phyloP scores from a whole-genome alignment of 176 grass and related monocot species.

The Tillandsia leiboldiana region DNA sequence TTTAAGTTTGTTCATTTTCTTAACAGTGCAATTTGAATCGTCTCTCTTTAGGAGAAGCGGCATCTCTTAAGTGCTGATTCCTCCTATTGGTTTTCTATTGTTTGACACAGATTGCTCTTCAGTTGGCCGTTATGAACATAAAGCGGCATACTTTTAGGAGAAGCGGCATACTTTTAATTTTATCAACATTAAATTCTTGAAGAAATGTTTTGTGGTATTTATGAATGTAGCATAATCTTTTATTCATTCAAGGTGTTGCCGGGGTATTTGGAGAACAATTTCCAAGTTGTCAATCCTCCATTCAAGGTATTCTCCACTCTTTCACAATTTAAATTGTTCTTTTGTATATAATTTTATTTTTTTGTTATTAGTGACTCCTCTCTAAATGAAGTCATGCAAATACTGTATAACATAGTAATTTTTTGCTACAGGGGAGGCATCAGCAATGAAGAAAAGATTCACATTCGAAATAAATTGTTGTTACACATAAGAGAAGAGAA shows the following conservation, averaged over 20 bases:
- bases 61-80: neutral
- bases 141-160: too few species aligned
- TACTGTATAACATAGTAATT: conserved; percentile 13
- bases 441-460: conserved; percentile 88
- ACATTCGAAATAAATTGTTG: conserved; percentile 81
- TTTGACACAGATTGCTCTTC: conserved; percentile 66
- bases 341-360: neutral
- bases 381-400: neutral
- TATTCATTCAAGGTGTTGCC: too few species aligned
- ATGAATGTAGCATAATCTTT: too few species aligned
- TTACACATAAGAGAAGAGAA: conserved; percentile 89
- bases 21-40: neutral
- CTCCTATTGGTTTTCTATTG: conserved; percentile 3
- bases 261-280: too few species aligned
- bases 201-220: too few species aligned
- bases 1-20: neutral
- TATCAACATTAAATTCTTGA: too few species aligned
- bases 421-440: conserved; percentile 72
- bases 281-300: too few species aligned
- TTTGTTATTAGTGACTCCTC: neutral
- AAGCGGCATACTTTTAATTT: too few species aligned
- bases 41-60: neutral
- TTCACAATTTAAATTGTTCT: too few species aligned
- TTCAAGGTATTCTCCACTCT: neutral
- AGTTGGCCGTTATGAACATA: too few species aligned